Evolutionary conservation across 306 rosid genomes (phyloP).

Genomic region (barrel medic (Medicago truncatula)): DNA sequence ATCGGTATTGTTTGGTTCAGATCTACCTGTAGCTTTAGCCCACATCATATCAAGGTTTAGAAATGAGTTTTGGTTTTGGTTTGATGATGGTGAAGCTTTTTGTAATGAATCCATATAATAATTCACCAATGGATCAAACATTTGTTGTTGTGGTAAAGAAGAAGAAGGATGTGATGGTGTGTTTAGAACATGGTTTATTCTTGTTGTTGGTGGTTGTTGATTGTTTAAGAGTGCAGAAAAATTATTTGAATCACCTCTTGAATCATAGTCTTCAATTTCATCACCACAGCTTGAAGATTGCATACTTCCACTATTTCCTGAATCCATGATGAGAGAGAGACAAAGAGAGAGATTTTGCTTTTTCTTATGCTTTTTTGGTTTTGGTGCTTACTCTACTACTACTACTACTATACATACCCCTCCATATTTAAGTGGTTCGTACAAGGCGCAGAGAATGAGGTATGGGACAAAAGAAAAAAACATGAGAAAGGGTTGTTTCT

Average conservation of each 20-base stretch:
- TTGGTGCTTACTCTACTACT: too few relatives aligned
- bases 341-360: neutral
- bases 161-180: neutral
- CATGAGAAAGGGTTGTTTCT: conserved; percentile 27
- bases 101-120: conserved; percentile 59
- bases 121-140: conserved; percentile 63
- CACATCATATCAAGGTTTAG: conserved; percentile 62
- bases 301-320: conserved; percentile 83
- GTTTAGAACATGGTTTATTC: neutral
- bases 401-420: neutral
- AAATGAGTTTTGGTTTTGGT: conserved; percentile 45
- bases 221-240: conserved; percentile 59
- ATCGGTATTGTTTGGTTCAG: conserved; percentile 59
- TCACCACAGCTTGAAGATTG: conserved; percentile 94
- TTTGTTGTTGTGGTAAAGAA: conserved; percentile 37
- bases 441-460: conserved; percentile 31
- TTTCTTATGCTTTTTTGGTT: neutral
- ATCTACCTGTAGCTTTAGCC: conserved; percentile 56
- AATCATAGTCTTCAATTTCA: conserved; percentile 70
- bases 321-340: conserved; percentile 63
- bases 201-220: neutral
- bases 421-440: conserved; percentile 4
- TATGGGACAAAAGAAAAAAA: conserved; percentile 40
- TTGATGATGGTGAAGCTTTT: conserved; percentile 17
- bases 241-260: conserved; percentile 60